Percentiles rank a stretch among this genome's conserved stretches.
phyloP scores from a whole-genome alignment of 1,284 basidiomycete genomes.

The Pseudozyma tsukubaensis region DNA sequence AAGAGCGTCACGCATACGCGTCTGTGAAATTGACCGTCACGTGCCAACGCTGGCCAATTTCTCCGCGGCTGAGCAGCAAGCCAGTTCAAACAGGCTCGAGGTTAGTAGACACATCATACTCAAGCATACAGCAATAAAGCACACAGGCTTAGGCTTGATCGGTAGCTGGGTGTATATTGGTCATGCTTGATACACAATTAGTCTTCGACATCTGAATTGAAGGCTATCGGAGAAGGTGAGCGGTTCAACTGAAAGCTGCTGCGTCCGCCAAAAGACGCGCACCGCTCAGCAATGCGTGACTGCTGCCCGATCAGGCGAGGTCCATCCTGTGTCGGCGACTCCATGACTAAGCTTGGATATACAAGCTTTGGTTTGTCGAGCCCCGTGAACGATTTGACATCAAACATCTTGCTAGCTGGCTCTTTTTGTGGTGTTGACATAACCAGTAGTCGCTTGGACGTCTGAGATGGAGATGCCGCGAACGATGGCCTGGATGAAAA shows the following conservation, averaged over 20 bases:
- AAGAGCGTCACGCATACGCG: constrained; percentile 14
- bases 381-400: constrained; percentile 7
- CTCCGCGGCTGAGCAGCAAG: not conserved
- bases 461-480: constrained; percentile 8
- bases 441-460: constrained; percentile 27
- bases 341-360: constrained; percentile 35
- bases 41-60: constrained; percentile 8
- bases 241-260: constrained; percentile 21
- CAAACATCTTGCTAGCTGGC: constrained; percentile 11
- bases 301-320: constrained; percentile 4
- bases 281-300: constrained; percentile 17
- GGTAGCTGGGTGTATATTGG: not conserved
- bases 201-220: constrained; percentile 28
- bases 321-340: constrained; percentile 27
- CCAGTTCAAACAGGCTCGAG: not conserved
- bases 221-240: constrained; percentile 23
- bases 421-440: constrained; percentile 43
- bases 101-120: too few species aligned
- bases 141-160: too few species aligned
- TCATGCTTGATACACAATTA: not conserved
- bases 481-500: constrained; percentile 13
- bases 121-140: too few species aligned
- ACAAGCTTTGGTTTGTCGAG: constrained; percentile 27
- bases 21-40: constrained; percentile 22
- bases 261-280: constrained; percentile 23